These are phyloP conservation scores for Globisporangium sylvaticum DNA, from an alignment of 352 stramenopile genomes.

Conservation along the genomic window DNA sequence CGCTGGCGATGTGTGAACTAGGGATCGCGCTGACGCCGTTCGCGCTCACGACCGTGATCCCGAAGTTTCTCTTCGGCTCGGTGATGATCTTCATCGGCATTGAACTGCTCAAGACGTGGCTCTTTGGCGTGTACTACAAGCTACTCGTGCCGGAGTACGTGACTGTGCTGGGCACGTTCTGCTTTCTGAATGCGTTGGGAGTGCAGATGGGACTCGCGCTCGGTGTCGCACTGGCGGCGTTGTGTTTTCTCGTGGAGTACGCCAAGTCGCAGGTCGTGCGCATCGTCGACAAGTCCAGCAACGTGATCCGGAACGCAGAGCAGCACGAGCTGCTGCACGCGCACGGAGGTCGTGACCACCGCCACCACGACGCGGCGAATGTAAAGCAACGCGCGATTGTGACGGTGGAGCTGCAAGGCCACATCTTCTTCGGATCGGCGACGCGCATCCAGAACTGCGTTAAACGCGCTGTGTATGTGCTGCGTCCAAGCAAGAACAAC, in stretches of 20 bases:
- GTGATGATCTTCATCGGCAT: conserved; percentile 96
- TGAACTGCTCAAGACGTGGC: conserved; percentile 89
- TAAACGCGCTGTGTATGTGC: conserved; percentile 59
- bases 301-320: conserved; percentile 58
- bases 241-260: conserved; percentile 85
- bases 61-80: conserved; percentile 97
- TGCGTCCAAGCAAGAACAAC: background rate
- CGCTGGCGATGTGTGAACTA: conserved; percentile 50
- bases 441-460: conserved; percentile 66
- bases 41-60: conserved; percentile 89
- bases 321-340: conserved; percentile 50
- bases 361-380: conserved; percentile 12
- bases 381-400: conserved; percentile 52
- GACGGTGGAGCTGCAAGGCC: conserved; percentile 60
- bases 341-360: background rate
- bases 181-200: conserved; percentile 83
- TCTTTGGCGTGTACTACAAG: conserved; percentile 57
- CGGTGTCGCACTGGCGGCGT: conserved; percentile 45
- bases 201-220: conserved; percentile 85
- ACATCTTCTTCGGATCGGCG: conserved; percentile 77
- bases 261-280: conserved; percentile 57
- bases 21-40: conserved; percentile 77
- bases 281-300: conserved; percentile 58
- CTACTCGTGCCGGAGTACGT: conserved; percentile 84
- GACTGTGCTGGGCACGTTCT: conserved; percentile 90